Evolutionary conservation across 768 basidiomycete genomes (phyloP).

Genomic region (Mycena vitilis): DNA sequence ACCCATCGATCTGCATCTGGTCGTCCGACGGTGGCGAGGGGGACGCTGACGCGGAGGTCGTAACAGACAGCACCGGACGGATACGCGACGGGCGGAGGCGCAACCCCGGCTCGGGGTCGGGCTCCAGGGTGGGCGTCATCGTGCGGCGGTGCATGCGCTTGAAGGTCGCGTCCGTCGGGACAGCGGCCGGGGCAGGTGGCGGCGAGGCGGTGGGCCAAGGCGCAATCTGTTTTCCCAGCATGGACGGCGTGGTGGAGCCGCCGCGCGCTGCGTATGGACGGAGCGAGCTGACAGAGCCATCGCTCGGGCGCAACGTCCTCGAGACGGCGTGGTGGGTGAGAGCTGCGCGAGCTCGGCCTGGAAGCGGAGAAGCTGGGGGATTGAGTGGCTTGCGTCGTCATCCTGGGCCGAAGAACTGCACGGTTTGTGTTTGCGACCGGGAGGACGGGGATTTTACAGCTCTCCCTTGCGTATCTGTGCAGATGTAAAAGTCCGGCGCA

Average conservation of each 20-base stretch:
- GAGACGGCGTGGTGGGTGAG: too few relatives aligned
- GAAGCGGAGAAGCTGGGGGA: too few relatives aligned
- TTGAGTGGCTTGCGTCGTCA: too few relatives aligned
- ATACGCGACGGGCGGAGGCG: conserved; percentile 38
- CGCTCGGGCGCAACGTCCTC: conserved; percentile 41
- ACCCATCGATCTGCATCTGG: conserved; percentile 38
- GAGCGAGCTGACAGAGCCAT: conserved; percentile 59
- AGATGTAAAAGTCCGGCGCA: too few relatives aligned
- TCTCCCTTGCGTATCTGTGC: too few relatives aligned
- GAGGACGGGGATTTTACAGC: too few relatives aligned
- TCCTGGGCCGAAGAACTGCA: too few relatives aligned
- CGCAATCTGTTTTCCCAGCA: conserved; percentile 68
- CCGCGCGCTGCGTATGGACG: conserved; percentile 57
- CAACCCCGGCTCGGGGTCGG: conserved; percentile 68
- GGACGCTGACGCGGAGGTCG: conserved; percentile 32
- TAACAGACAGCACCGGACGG: conserved; percentile 17
- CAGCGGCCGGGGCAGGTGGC: conserved; percentile 31
- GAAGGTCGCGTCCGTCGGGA: conserved; percentile 38
- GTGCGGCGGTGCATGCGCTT: conserved; percentile 63
- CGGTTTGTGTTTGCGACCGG: too few relatives aligned
- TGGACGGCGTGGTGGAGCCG: conserved; percentile 38
- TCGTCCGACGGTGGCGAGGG: conserved; percentile 43
- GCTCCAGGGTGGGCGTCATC: conserved; percentile 67
- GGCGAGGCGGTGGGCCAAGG: conserved; percentile 63
- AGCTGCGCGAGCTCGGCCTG: too few relatives aligned